Base-by-base conservation (phyloP, 129 eudicot genomes). In the Tagetes patula region DNA sequence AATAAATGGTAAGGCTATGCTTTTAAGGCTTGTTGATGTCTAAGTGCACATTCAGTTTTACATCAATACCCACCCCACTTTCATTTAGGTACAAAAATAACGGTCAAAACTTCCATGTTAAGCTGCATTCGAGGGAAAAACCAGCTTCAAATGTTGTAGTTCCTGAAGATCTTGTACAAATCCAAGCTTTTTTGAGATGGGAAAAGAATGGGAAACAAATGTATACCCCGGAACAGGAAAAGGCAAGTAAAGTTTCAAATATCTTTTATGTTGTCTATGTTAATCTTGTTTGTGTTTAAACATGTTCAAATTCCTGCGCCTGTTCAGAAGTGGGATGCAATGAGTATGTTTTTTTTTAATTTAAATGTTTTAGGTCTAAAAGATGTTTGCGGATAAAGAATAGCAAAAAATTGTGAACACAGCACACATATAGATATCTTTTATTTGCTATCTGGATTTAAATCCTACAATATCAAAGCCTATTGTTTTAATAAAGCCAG, bases 111-210 rank as follows among this genome's bases (percentile, higher is more conserved):
- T 88, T 86, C 72, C 81, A 73, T 73, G 77, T 91, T 54, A 74
- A 80, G 78, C 62, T 91, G 75, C 84, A 88, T n/a, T 60, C 46
- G 59, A 78, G 63, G 72, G 79, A 76, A 53, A 71, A 79, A 38
- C 66, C 52, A 31, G 74, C 48, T 70, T 75, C 83, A 69, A 72
- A 77, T 67, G 78, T 89, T 47, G 84, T 90, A 46, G 76, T 92
- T 73, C 98, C 98, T 40, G 98, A 92, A 82, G 98, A 92, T 82
- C 96, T 92, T 81, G 98, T 92, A 65, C 95, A 92, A 80, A 72
- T 89, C 70, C 98, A 93, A 75, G 92, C 98, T 73, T 93, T 87
- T 79, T 69, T 93, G 80, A 87, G 98, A 69, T 93, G 98, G 98
- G 98, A 93, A 75, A 89, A 88, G 82, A 89, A 84, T 76, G 98